These are phyloP conservation scores for Pterocarpus macrocarpus DNA, from an alignment of 306 rosid species.

Conservation along the genomic window DNA sequence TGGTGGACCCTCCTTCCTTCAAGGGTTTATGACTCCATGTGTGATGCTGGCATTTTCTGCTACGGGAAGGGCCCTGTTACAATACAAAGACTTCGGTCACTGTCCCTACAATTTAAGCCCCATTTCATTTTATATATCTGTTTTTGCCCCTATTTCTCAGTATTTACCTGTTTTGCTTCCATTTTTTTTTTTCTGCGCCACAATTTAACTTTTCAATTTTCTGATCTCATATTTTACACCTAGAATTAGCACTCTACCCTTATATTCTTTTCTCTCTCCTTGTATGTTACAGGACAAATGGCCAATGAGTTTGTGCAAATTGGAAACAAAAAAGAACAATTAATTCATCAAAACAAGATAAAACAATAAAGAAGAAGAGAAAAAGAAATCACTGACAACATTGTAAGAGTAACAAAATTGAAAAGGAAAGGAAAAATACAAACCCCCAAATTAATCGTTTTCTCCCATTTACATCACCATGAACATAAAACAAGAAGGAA, in stretches of 20 bases:
- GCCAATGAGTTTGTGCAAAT: conserved; percentile 7
- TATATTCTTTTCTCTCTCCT: conserved; percentile 1
- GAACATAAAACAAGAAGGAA: conserved; percentile 31
- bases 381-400: background rate
- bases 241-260: background rate
- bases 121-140: background rate
- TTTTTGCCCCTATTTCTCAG: conserved; percentile 4
- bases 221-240: background rate
- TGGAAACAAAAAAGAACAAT: background rate
- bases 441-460: conserved; percentile 42
- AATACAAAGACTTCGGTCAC: conserved; percentile 39
- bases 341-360: background rate
- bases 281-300: background rate
- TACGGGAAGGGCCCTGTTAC: conserved; percentile 49
- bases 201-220: conserved; percentile 6
- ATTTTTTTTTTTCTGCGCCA: conserved; percentile 4
- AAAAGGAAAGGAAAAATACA: background rate
- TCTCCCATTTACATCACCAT: conserved; percentile 63
- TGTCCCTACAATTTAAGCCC: conserved; percentile 62
- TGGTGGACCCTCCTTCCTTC: conserved; percentile 60
- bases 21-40: conserved; percentile 71
- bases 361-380: conserved; percentile 7
- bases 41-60: conserved; percentile 73
- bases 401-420: conserved; percentile 36
- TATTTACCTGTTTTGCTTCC: conserved; percentile 37